Evolutionary conservation across 352 stramenopile species (phyloP), one percentile per base, ranked within the genome.

Genomic region (Phytophthora agathidicida): DNA sequence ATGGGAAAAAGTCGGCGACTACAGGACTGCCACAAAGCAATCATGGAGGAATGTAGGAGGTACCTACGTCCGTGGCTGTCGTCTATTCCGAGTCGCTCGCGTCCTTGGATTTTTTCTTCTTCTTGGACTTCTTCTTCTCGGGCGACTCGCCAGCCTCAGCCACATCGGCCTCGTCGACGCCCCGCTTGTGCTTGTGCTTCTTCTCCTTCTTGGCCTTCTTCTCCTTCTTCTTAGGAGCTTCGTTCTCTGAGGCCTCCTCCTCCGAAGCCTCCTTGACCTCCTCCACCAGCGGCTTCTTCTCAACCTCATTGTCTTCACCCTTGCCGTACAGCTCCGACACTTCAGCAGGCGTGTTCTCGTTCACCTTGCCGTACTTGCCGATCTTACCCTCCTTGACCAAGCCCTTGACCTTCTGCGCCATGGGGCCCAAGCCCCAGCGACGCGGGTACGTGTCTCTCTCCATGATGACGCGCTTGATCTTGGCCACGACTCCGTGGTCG

Each of bases 391-490:
- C 89, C 71, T 98, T 98, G 19, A 99, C 98, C 9, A 99, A 82
- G 9, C 79, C 83, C 88, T 99, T 99, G 68, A 99, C 99, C 74
- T 98, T 98, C 68, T 98, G 92, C 3, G 98, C 98, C 86, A 99
- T 98, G 2, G 97, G 98, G 16, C 98, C 98, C 56, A 99, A 79
- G 53, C 98, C 98, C 98, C 98, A 99, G 52, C 97, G 86, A 68
- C 97, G 87, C 24, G 98, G 98, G 73, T 99, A 99, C 42, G 95
- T 99, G 86, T 99, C 98, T 30, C 98, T 82, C 88, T 99, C 98
- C 98, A 99, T 99, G 73, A 99, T 99, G 23, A 99, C 98, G 42
- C 98, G 93, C 83, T 99, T 99, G 73, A 99, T 99, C 89, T 99
- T 99, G 31, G 97, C 97, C 8, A 99, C 98, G 7, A 99, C 94